Evolutionary conservation across 116 monocot genomes (phyloP), one percentile per base, ranked within the genome.

Genomic region (Iris pallida): DNA sequence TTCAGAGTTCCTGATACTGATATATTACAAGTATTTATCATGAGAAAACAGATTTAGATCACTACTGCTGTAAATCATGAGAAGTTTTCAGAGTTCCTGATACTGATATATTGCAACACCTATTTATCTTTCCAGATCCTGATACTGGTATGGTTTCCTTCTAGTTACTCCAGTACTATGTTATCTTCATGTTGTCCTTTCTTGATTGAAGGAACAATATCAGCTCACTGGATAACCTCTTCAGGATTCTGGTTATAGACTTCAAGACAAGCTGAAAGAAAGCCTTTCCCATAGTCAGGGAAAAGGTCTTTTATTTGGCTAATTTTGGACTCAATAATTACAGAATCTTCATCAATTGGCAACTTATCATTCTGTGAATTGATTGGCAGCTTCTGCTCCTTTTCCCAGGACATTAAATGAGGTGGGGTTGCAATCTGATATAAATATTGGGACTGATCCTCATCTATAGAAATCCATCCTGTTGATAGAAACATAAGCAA

Each of bases 201-300:
- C n/a, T n/a, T n/a, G n/a, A n/a, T n/a, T n/a, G n/a, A n/a, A n/a
- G n/a, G n/a, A n/a, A n/a, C n/a, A n/a, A n/a, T n/a, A n/a, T n/a
- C n/a, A n/a, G n/a, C n/a, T n/a, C n/a, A n/a, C 72, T 86, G 90
- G 53, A 98, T 93, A 18, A 98, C 98, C 59, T 84, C 88, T 68
- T 98, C 93, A 30, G 90, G 81, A 63, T 93, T 84, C 41, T 88
- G 80, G 68, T 88, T 84, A 59, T 93, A 98, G 45, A 79, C 80
- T 72, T 98, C 88, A 42, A 98, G 88, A 65, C 98, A 98, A 53
- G 98, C 87, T 42, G 78, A 63, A 20, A 98, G 83, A 61, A 93
- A 98, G 9, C 93, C 98, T 73, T 78, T 88, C 43, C 98, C 98
- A 75, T 98, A 98, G 57, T 98, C 93, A 51, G 98, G 98, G 64